These are phyloP conservation scores for Neurospora sp. DNA, from an alignment of 495 filamentous ascomycete genomes.

Conservation along the genomic window DNA sequence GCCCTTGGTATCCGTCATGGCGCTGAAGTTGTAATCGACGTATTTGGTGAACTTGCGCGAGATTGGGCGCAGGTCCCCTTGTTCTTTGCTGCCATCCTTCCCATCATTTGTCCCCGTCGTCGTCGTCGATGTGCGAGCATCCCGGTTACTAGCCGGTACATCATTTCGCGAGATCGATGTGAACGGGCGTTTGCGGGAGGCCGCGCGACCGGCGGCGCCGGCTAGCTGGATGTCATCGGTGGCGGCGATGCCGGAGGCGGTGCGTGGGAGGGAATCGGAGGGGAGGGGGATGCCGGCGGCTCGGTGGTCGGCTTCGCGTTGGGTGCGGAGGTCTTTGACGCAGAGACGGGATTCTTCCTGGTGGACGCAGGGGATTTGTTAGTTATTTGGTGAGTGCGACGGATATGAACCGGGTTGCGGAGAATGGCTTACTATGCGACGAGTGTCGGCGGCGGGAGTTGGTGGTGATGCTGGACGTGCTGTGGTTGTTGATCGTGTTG, in stretches of 20 bases:
- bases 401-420: background rate
- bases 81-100: too few relatives aligned
- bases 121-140: slow-evolving; percentile 37
- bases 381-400: background rate
- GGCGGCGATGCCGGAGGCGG: slow-evolving; percentile 29
- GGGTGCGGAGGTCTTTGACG: slow-evolving; percentile 79
- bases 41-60: slow-evolving; percentile 70
- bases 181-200: slow-evolving; percentile 41
- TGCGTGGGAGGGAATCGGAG: slow-evolving; percentile 16
- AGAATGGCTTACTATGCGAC: slow-evolving; percentile 47
- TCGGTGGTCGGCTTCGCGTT: slow-evolving; percentile 47
- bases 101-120: too few relatives aligned
- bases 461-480: slow-evolving; percentile 43
- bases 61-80: slow-evolving; percentile 41
- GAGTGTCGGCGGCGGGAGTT: slow-evolving; percentile 60
- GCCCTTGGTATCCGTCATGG: slow-evolving; percentile 96
- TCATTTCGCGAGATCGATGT: slow-evolving; percentile 50
- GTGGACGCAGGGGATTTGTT: background rate
- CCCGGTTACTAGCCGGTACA: slow-evolving; percentile 53
- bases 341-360: slow-evolving; percentile 86
- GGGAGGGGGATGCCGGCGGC: slow-evolving; percentile 15
- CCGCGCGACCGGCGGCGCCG: slow-evolving; percentile 26
- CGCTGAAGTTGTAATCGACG: slow-evolving; percentile 94
- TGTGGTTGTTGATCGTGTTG: slow-evolving; percentile 17
- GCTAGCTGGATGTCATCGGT: slow-evolving; percentile 26